Evolutionary conservation across 2,329 filamentous ascomycete species (phyloP).

Genomic region (Aureobasidium lini): DNA sequence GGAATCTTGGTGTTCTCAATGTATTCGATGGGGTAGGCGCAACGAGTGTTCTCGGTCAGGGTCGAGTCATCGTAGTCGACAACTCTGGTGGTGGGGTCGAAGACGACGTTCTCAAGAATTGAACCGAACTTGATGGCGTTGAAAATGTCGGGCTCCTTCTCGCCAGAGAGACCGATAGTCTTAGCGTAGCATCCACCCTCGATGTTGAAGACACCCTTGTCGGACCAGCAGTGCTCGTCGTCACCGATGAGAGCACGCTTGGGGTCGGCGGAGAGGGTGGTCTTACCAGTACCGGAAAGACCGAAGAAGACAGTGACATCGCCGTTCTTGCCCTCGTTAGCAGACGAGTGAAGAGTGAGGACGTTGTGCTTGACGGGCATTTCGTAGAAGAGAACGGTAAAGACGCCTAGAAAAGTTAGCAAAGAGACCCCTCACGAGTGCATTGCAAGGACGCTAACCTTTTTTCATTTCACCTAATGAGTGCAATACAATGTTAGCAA

Average conservation of each 20-base stretch:
- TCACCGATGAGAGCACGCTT: constrained; percentile 95
- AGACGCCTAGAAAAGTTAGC: constrained; percentile 54
- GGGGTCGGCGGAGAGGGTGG: constrained; percentile 91
- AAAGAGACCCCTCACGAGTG: neutral
- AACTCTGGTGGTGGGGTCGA: constrained; percentile 78
- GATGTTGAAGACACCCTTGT: constrained; percentile 97
- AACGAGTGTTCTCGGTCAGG: constrained; percentile 96
- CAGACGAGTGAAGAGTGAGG: constrained; percentile 93
- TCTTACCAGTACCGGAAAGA: constrained; percentile 97
- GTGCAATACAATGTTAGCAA: too few species aligned
- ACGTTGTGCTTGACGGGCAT: constrained; percentile 99
- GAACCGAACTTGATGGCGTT: constrained; percentile 94
- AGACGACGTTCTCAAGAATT: constrained; percentile 97
- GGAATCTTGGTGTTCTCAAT: constrained; percentile 98
- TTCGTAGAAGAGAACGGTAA: constrained; percentile 99
- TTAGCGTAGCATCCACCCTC: constrained; percentile 99
- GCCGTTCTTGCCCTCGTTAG: constrained; percentile 89
- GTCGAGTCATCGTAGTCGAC: constrained; percentile 96
- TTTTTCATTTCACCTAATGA: constrained; percentile 99
- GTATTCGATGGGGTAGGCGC: constrained; percentile 98
- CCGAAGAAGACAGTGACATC: constrained; percentile 99
- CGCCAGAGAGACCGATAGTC: constrained; percentile 90
- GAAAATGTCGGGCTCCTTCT: constrained; percentile 99
- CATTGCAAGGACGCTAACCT: constrained; percentile 19
- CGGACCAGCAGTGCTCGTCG: constrained; percentile 99